Conservation (phyloP, 1,139 yeast genomes). For the Geotrichum histeridarum region DNA sequence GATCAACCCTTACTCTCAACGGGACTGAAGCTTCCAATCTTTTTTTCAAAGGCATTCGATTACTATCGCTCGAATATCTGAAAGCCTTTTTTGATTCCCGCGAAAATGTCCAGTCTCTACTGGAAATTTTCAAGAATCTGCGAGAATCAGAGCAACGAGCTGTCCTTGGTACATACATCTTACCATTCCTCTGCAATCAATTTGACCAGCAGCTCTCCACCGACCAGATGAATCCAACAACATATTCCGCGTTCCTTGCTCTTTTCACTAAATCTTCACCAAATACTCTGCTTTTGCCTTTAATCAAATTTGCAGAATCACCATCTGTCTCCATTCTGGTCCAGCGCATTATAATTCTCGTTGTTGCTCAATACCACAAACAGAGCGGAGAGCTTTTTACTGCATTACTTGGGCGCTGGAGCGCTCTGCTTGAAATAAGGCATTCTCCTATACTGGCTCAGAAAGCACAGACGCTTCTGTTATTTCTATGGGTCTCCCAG, state of each 20-base stretch:
- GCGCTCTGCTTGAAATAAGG: slow-evolving; percentile 23
- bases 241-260: neutral
- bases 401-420: slow-evolving; percentile 27
- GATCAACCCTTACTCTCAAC: neutral
- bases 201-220: neutral
- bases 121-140: neutral
- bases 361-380: neutral
- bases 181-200: slow-evolving; percentile 10
- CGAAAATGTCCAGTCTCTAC: neutral
- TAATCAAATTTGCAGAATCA: slow-evolving; percentile 7
- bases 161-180: slow-evolving; percentile 8
- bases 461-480: slow-evolving; percentile 29
- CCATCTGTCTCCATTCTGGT: neutral
- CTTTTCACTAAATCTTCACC: neutral
- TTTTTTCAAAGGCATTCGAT: slow-evolving; percentile 6
- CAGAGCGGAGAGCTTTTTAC: slow-evolving; percentile 18
- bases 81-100: neutral
- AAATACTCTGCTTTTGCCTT: slow-evolving; percentile 1
- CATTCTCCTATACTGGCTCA: slow-evolving; percentile 27
- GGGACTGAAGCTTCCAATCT: neutral
- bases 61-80: slow-evolving; percentile 1
- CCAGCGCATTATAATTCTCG: slow-evolving; percentile 5
- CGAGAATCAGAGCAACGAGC: slow-evolving; percentile 10
- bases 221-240: neutral
- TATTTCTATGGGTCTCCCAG: slow-evolving; percentile 28